Base-by-base conservation (phyloP, 2,329 filamentous ascomycete genomes). In the Diaporthe capsici region DNA sequence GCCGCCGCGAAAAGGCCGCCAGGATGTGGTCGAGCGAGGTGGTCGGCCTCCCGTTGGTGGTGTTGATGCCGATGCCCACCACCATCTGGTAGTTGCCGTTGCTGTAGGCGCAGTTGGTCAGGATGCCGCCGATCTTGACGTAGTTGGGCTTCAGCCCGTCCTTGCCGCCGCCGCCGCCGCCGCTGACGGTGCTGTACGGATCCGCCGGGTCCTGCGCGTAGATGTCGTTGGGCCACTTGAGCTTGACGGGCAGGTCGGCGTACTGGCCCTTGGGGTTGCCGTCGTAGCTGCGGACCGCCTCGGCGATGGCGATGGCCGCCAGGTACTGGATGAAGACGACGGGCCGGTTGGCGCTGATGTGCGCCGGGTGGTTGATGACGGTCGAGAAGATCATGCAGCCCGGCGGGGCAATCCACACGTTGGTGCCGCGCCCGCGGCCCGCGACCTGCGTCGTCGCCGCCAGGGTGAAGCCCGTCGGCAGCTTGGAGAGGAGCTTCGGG, bases 221-320 rank as follows among this genome's bases (percentile, higher is more conserved):
- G 73, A 99, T 94, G 82, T 99, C 97, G 81, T 99, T 99, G 15
- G 97, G 97, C 97, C 97, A 99, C 84, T 99, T 99, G 44, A 99
- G 86, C 82, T 94, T 95, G 55, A 99, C 89, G 0, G 94, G 94
- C 6, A 98, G 84, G 0, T 91, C 87, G 8, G 91, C 88, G 83
- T 97, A 98, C 10, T 63, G 63, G 39, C 73, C 75, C 2, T 34
- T 71, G 4, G 53, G 31, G 55, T 93, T 94, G 3, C 85, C 84
- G 67, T 93, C 95, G 81, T 98, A 98, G 37, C 88, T 89, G 78
- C 94, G 93, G 77, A 98, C 92, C 0, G 95, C 96, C 77, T 94
- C 91, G 3, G 97, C 93, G 57, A 96, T 94, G 55, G 97, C 96
- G 61, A 99, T 91, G 0, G 95, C 96, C 0, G 95, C 92, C 20